These are phyloP conservation scores for Hemisphaericaspora lyxosophila DNA, from an alignment of 1,139 yeast genomes.

Conservation along the genomic window DNA sequence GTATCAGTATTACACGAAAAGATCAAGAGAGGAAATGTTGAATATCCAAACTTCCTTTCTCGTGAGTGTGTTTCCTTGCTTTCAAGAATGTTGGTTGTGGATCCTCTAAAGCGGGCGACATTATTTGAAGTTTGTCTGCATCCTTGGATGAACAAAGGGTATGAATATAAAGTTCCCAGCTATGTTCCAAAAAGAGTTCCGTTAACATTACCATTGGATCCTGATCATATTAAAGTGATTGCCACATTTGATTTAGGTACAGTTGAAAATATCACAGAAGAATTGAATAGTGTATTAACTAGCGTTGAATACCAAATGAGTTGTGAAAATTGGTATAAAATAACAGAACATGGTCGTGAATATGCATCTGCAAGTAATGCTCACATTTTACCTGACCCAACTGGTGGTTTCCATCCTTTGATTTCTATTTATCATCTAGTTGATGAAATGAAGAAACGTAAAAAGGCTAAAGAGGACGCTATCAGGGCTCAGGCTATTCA, in stretches of 20 bases:
- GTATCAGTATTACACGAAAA: slow-evolving; percentile 92
- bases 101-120: slow-evolving; percentile 77
- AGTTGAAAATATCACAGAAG: slow-evolving; percentile 55
- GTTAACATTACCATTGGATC: slow-evolving; percentile 69
- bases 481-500: slow-evolving; percentile 28
- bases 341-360: slow-evolving; percentile 41
- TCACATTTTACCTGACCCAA: slow-evolving; percentile 66
- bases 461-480: slow-evolving; percentile 57
- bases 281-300: slow-evolving; percentile 57
- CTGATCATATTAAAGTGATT: slow-evolving; percentile 69
- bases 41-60: slow-evolving; percentile 82
- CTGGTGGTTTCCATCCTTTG: slow-evolving; percentile 85
- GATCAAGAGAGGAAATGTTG: slow-evolving; percentile 89
- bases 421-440: slow-evolving; percentile 85
- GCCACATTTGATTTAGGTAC: slow-evolving; percentile 78
- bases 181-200: slow-evolving; percentile 80
- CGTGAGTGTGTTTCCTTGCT: slow-evolving; percentile 81
- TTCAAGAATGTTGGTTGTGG: slow-evolving; percentile 88
- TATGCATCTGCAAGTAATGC: slow-evolving; percentile 42
- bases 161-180: slow-evolving; percentile 68
- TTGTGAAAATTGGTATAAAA: slow-evolving; percentile 61
- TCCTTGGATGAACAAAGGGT: slow-evolving; percentile 95
- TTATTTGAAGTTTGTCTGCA: slow-evolving; percentile 78
- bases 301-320: slow-evolving; percentile 72
- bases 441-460: slow-evolving; percentile 74